phyloP scores from a whole-genome alignment of 805 yeast genomes.

The Yarrowia sp. region DNA sequence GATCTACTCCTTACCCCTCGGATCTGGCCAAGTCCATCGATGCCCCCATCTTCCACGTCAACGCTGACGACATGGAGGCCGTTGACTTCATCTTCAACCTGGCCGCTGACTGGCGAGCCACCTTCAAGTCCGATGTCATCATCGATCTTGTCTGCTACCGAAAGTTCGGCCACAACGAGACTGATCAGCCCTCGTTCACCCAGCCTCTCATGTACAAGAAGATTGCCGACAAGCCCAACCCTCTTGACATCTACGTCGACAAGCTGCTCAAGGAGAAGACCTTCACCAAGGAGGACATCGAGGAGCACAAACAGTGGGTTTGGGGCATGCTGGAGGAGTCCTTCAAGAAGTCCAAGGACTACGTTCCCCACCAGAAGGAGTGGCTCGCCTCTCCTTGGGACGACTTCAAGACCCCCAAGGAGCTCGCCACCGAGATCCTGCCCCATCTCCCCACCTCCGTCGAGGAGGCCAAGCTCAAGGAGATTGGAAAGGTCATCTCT shows the following conservation, averaged over 20 bases:
- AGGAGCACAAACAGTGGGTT: conserved; percentile 97
- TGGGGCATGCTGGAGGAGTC: conserved; percentile 94
- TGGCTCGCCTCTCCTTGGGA: conserved; percentile 99
- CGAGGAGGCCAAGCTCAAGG: conserved; percentile 69
- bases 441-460: conserved; percentile 97
- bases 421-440: conserved; percentile 90
- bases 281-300: conserved; percentile 87
- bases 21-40: conserved; percentile 96
- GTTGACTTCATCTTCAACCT: conserved; percentile 88
- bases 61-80: conserved; percentile 97
- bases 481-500: conserved; percentile 79
- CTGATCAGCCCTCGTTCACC: conserved; percentile 98
- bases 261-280: conserved; percentile 85
- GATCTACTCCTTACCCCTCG: conserved; percentile 98
- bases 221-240: conserved; percentile 88
- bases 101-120: conserved; percentile 98
- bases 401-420: conserved; percentile 96
- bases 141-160: conserved; percentile 98
- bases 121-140: conserved; percentile 95
- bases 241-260: conserved; percentile 82
- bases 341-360: conserved; percentile 85
- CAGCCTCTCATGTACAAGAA: conserved; percentile 97
- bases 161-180: conserved; percentile 98
- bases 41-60: conserved; percentile 99
- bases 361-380: conserved; percentile 89